Evolutionary conservation across 2,329 filamentous ascomycete genomes (phyloP).

Genomic region (Fusarium begoniae): DNA sequence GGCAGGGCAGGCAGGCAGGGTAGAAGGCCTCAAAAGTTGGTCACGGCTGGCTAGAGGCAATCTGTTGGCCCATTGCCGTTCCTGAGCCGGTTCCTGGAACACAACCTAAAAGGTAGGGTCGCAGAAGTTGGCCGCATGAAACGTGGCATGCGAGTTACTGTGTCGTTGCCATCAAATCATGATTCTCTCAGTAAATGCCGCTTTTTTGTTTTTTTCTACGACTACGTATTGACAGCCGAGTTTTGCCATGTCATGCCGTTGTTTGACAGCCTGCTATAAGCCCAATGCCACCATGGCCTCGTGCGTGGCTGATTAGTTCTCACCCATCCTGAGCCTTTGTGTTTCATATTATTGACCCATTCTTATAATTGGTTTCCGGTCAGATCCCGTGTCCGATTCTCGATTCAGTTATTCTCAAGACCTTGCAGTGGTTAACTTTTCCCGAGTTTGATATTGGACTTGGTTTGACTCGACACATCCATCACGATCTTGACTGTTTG

Average conservation of each 20-base stretch:
- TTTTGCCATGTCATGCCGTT: not conserved
- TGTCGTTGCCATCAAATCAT: slow-evolving; percentile 2
- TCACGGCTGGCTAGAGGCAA: slow-evolving; percentile 15
- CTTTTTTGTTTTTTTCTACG: not conserved
- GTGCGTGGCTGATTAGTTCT: slow-evolving; percentile 29
- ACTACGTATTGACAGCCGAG: not conserved
- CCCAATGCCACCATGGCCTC: slow-evolving; percentile 10
- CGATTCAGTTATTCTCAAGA: not conserved
- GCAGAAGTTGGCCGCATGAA: slow-evolving; percentile 34
- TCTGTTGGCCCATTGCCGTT: slow-evolving; percentile 11
- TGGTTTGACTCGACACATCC: not conserved
- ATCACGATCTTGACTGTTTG: not conserved
- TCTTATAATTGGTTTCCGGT: slow-evolving; percentile 8
- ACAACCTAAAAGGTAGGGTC: slow-evolving; percentile 1
- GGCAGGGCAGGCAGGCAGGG: not conserved
- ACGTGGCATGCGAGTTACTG: slow-evolving; percentile 28
- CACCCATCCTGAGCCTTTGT: slow-evolving; percentile 15
- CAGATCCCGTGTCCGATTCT: slow-evolving; percentile 4
- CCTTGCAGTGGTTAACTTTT: not conserved
- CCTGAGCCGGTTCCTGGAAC: slow-evolving; percentile 7
- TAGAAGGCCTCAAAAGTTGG: slow-evolving; percentile 32
- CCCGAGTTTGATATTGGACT: slow-evolving; percentile 1
- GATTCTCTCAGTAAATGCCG: not conserved
- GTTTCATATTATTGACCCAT: slow-evolving; percentile 27
- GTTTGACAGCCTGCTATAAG: not conserved